phyloP scores from a whole-genome alignment of 177 flowering plant species.

The Telopea speciosissima region DNA sequence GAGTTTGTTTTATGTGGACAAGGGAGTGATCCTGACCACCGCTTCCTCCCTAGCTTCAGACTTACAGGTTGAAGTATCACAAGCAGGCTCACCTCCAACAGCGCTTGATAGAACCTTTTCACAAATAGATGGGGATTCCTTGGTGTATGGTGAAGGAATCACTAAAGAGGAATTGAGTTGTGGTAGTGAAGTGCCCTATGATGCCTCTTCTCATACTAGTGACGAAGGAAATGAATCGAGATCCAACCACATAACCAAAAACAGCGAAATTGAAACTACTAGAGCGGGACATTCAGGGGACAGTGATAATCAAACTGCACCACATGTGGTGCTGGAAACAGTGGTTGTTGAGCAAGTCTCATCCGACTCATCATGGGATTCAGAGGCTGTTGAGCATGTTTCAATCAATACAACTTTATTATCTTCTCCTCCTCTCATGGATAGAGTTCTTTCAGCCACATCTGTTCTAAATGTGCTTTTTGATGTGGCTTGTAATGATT shows the following conservation, averaged over 20 bases:
- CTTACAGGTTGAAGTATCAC: constrained; percentile 28
- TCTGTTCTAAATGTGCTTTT: too few species aligned
- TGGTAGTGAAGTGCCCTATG: constrained; percentile 14
- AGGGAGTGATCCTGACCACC: constrained; percentile 12
- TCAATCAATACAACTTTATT: not conserved
- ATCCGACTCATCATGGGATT: not conserved
- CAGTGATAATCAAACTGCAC: constrained; percentile 5
- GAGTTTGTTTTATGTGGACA: constrained; percentile 8
- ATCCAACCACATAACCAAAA: not conserved
- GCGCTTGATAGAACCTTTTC: constrained; percentile 14
- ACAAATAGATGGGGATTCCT: constrained; percentile 21
- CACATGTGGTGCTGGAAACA: not conserved
- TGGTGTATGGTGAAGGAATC: constrained; percentile 9
- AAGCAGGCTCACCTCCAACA: constrained; percentile 21
- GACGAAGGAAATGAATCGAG: constrained; percentile 17
- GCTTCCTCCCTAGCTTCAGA: constrained; percentile 44
- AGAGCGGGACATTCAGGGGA: constrained; percentile 12
- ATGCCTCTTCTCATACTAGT: constrained; percentile 18
- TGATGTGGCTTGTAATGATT: too few species aligned
- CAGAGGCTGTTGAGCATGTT: constrained; percentile 5
- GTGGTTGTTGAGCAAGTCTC: not conserved
- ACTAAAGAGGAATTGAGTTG: constrained; percentile 9
- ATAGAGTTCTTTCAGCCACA: not conserved
- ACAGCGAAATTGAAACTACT: constrained; percentile 1
- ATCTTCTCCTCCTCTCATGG: not conserved